Evolutionary conservation across 495 filamentous ascomycete genomes (phyloP), one percentile per base, ranked within the genome.

Genomic region (Aspergillus sclerotiicarbonarius): DNA sequence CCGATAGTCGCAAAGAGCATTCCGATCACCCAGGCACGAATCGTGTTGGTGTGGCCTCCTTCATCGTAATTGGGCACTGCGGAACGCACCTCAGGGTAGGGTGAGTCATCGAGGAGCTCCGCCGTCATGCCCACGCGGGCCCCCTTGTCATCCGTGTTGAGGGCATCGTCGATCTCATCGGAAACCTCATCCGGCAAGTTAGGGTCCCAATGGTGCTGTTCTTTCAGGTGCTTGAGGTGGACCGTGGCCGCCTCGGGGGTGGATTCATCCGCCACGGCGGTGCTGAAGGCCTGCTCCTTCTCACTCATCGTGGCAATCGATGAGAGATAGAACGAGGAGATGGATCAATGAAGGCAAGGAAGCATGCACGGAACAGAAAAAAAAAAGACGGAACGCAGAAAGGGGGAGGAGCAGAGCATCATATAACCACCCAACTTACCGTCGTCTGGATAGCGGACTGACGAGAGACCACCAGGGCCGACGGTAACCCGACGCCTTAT

Each of bases 1-100:
- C 84, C 87, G 35, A 90, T 72, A 4, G 87, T 79, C 8, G 87
- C 80, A 18, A 90, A 75, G 4, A 89, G 29, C 63, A 90, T 57
- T n/a, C 87, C 87, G 59, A 90, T 83, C 6, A 80, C 68, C 87
- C 87, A 90, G 21, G 87, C 87, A 19, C 87, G 84, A 47, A 90
- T 78, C 25, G 87, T 90, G 64, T 88, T 89, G 54, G 76, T 77
- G 30, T 83, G 80, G 49, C 87, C 77, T 46, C 85, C 82, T 58
- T 90, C 86, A 65, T 90, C 87, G 60, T 80, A 77, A 69, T 86
- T 73, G 33, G 62, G 43, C 4, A 74, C 77, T 12, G 73, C 69
- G 18, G 72, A 65, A 29, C 67, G 73, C 0, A 71, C 89, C 67
- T 90, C 84, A 41, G 85, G 84, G 58, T 90, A 90, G 16, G 86